A percentile compares a stretch with the other conserved stretches of the same genome.
These are phyloP conservation scores for Delonix regia DNA, from an alignment of 306 rosid species.

Conservation along the genomic window DNA sequence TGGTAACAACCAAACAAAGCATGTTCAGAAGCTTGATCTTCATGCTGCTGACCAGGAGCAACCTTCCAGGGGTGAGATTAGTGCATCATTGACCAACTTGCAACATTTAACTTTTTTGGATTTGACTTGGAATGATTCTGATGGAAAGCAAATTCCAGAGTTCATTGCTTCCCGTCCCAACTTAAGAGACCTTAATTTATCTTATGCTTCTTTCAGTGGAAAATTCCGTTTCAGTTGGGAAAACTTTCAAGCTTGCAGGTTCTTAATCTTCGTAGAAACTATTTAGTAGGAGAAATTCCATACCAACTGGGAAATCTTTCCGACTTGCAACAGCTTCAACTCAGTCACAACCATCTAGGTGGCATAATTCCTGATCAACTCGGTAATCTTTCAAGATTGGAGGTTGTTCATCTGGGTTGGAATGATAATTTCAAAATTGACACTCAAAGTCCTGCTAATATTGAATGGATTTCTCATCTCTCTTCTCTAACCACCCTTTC, in stretches of 20 bases:
- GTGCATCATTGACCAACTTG: not conserved
- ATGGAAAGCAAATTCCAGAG: not conserved
- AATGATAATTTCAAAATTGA: not conserved
- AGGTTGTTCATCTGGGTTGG: not conserved
- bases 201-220: not conserved
- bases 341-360: too few relatives aligned
- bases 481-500: not conserved
- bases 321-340: too few relatives aligned
- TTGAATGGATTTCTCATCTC: not conserved
- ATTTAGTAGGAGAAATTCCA: not conserved
- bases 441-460: too few relatives aligned
- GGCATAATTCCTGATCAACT: too few relatives aligned
- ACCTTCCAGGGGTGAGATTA: not conserved
- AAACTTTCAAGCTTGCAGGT: not conserved
- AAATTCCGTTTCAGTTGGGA: not conserved
- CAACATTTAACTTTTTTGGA: not conserved
- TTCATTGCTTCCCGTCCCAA: not conserved
- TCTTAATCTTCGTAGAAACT: not conserved
- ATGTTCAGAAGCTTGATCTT: not conserved
- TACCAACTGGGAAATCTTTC: not conserved
- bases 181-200: not conserved
- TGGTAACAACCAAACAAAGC: not conserved
- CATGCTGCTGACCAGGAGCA: not conserved
- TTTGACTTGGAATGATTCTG: not conserved
- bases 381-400: not conserved